Evolutionary conservation across 768 basidiomycete species (phyloP).

Genomic region (Phaeotremella skinneri): DNA sequence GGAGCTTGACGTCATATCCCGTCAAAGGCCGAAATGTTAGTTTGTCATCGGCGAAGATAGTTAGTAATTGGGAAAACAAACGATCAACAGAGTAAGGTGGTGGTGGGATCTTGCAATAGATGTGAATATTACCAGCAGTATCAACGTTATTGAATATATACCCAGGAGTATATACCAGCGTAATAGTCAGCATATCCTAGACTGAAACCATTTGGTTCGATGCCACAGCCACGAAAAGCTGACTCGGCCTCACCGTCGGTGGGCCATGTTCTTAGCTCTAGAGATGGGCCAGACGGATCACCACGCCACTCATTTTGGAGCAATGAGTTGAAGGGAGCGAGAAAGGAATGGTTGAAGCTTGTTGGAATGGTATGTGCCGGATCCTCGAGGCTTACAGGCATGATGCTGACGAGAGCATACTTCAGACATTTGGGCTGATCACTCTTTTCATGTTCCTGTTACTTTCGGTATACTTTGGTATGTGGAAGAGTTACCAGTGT

Average conservation of each 20-base stretch:
- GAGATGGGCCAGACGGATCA: constrained; percentile 28
- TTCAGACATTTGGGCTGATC: constrained; percentile 31
- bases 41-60: too few relatives aligned
- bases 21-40: too few relatives aligned
- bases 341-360: constrained; percentile 38
- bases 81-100: too few relatives aligned
- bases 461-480: constrained; percentile 47
- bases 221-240: background rate
- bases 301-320: constrained; percentile 26
- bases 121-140: too few relatives aligned
- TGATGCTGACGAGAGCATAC: background rate
- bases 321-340: constrained; percentile 23
- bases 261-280: constrained; percentile 6
- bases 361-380: constrained; percentile 21
- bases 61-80: too few relatives aligned
- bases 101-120: too few relatives aligned
- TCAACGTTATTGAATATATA: too few relatives aligned
- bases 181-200: too few relatives aligned
- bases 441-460: constrained; percentile 33
- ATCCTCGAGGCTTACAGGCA: background rate
- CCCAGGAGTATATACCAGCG: too few relatives aligned
- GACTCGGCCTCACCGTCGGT: constrained; percentile 13
- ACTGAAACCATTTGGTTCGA: too few relatives aligned
- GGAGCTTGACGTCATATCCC: too few relatives aligned
- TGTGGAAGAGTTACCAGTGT: background rate